phyloP scores from a whole-genome alignment of 23 red algal species.

The Gracilaria domingensis region DNA sequence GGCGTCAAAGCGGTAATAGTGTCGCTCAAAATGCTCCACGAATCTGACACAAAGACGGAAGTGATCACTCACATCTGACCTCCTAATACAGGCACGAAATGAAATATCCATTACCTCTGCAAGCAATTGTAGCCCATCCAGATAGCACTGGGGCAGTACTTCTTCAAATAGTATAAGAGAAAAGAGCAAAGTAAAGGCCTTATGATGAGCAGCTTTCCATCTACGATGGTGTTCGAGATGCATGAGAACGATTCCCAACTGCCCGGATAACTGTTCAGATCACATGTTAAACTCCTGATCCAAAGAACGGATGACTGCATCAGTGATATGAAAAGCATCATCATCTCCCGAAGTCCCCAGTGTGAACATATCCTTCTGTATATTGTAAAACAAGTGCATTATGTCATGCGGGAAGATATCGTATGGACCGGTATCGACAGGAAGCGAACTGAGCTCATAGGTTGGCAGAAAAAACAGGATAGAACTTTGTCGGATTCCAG shows the following conservation, averaged over 20 bases:
- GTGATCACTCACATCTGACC: neutral
- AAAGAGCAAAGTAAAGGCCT: neutral
- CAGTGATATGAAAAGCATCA: neutral
- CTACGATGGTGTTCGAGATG: neutral
- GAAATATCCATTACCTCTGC: conserved; percentile 8
- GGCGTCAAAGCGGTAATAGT: neutral
- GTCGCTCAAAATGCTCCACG: neutral
- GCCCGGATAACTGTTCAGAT: neutral
- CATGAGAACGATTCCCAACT: neutral
- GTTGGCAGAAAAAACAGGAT: neutral
- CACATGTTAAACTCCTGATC: conserved; percentile 1
- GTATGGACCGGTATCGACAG: neutral
- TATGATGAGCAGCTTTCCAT: conserved; percentile 41
- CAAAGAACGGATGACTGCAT: neutral
- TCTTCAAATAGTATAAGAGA: neutral
- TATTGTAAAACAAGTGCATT: conserved; percentile 53
- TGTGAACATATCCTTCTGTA: neutral
- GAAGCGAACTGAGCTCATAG: neutral
- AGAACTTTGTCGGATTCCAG: neutral
- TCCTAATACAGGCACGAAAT: neutral
- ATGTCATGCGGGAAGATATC: conserved; percentile 19
- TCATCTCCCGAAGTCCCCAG: too few relatives aligned
- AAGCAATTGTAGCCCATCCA: neutral
- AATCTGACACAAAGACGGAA: neutral
- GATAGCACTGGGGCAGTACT: neutral